Base-by-base conservation (phyloP, 2,329 filamentous ascomycete genomes). In the Ophiostoma angusticollis region DNA sequence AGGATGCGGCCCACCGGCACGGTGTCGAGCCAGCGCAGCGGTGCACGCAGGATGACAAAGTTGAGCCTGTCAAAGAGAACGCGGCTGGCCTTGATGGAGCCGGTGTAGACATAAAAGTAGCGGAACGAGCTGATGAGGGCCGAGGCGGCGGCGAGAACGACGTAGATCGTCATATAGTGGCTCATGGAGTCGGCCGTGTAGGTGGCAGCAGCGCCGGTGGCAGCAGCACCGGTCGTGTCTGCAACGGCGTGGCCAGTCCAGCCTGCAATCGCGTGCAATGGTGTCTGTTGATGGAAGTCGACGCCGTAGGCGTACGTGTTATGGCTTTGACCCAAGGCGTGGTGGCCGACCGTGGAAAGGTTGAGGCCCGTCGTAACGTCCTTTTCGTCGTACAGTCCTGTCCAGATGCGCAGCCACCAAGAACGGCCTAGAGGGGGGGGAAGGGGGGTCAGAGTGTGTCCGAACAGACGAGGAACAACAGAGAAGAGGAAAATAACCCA, bases 21-120 rank as follows among this genome's bases (percentile, higher is more conserved):
- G 0, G 82, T 87, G 52, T 89, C 83, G 27, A 89, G 67, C 80
- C 81, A 86, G 44, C 81, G 67, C n/a, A 87, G 63, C 1, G 80
- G 82, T 6, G 82, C 77, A 14, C 79, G 72, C 4, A 89, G 64
- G 9, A 89, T 68, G 1, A 73, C 67, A 47, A 72, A 75, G 31
- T 78, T 73, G 45, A 86, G 69, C 37, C 69, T 69, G 17, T 74
- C 67, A 46, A 86, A 89, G 4, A 87, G 63, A 31, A 61, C 60
- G 28, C 74, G 66, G n/a, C 80, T 85, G 3, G 81, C 81, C 42
- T 66, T 68, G 48, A 86, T 65, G 11, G 80, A 80, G 34, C 78
- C 76, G 7, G 62, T 48, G 49, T 77, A 82, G 5, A 80, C 62
- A 54, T 73, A 74, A 42, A 68, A 70, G 56, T 75, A 85, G 42